Evolutionary conservation across 768 basidiomycete species (phyloP), one percentile per base, ranked within the genome.

Genomic region (Chlorophyllum brunneum): DNA sequence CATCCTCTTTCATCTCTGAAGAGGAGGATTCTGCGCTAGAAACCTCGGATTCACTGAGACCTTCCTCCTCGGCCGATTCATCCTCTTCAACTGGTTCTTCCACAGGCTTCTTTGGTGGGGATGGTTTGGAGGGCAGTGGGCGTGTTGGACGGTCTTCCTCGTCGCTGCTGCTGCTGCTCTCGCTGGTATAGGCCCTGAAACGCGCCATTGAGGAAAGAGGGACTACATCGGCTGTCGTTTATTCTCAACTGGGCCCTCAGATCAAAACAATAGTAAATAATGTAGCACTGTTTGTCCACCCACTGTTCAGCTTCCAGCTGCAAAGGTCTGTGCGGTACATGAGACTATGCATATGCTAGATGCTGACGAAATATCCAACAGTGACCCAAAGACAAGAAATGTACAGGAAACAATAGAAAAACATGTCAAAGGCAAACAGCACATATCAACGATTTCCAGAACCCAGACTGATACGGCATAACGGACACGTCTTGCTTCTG

Each of bases 181-280:
- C 83, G 66, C 78, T 82, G 15, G 72, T 70, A 63, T 78, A 78
- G 26, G 85, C 86, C 52, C 79, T 77, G 70, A 87, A 88, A 47
- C 85, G 82, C 54, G 83, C 75, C 85, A 87, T 87, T 24, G 31
- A 18, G 41, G 63, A 24, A 36, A 11, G 39, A 20, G 27, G 36
- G 18, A 31, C 38, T 31, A 18, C 9, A 40, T n/a, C 15, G 30
- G 29, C 2, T 24, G 27, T 20, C 20, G 24, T 16, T 42, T 43
- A 9, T 36, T 47, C 45, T 23, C n/a, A 24, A 33, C 33, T 16
- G 11, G 29, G n/a, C 7, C 43, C 24, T 41, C 46, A 1, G 22
- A 6, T 47, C 7, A 37, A 54, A 54, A 40, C 22, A 54, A 20
- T 2, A 20, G 13, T 39, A 54, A 54, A 54, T 22, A 47, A 45